Percentiles rank a stretch among this genome's conserved stretches.
Evolutionary conservation across 352 stramenopile genomes (phyloP).

Genomic region (Phytopythium mirpurense): DNA sequence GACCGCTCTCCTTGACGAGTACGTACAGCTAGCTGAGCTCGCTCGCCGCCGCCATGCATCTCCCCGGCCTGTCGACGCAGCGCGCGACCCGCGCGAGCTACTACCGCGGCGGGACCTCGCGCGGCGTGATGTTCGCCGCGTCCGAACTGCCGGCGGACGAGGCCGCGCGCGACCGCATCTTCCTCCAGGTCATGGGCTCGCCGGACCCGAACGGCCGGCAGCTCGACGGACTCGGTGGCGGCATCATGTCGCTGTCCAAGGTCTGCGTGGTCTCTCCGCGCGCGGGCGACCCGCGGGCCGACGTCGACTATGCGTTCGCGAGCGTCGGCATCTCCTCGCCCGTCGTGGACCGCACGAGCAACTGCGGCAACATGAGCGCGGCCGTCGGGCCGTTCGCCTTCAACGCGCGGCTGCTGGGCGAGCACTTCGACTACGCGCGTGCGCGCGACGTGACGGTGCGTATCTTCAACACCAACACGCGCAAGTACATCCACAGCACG

Average conservation of each 20-base stretch:
- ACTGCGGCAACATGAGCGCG: constrained; percentile 9
- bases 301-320: constrained; percentile 7
- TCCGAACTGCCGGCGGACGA: constrained; percentile 1
- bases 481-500: not conserved
- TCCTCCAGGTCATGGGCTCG: constrained; percentile 5
- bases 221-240: constrained; percentile 2
- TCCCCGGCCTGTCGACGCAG: constrained; percentile 2
- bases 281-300: not conserved
- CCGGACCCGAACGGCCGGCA: constrained; percentile 5
- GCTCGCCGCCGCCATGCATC: no score
- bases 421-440: not conserved
- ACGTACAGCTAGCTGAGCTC: no score
- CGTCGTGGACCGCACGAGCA: not conserved
- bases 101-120: constrained; percentile 7
- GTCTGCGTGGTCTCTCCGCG: constrained; percentile 1
- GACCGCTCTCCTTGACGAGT: no score
- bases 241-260: constrained; percentile 8
- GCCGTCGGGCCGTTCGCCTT: constrained; percentile 7
- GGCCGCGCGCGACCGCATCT: not conserved
- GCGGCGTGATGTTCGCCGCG: constrained; percentile 2
- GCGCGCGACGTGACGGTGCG: not conserved
- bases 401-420: constrained; percentile 4
- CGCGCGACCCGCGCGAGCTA: constrained; percentile 2
- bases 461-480: not conserved
- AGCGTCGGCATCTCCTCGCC: constrained; percentile 1